phyloP scores from a whole-genome alignment of 1,139 yeast genomes.

The Protomyces arabidopsidicola region DNA sequence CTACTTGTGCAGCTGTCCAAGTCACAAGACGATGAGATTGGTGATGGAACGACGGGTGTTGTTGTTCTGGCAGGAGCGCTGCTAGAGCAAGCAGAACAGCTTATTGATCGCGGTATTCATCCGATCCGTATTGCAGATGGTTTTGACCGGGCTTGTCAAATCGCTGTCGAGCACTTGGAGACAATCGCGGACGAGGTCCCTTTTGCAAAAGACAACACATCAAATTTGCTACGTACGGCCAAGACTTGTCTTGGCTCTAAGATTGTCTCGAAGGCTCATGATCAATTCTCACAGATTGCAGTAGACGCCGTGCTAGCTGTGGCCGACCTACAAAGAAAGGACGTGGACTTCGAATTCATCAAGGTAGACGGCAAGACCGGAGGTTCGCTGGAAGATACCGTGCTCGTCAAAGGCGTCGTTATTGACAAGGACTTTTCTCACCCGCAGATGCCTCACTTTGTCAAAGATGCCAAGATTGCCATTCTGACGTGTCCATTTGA shows the following conservation, averaged over 20 bases:
- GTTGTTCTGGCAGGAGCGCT: slow-evolving; percentile 94
- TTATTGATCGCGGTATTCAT: slow-evolving; percentile 94
- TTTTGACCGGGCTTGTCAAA: slow-evolving; percentile 91
- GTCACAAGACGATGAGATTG: slow-evolving; percentile 97
- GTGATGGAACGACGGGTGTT: slow-evolving; percentile 99
- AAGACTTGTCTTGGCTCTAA: slow-evolving; percentile 92
- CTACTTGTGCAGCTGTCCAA: slow-evolving; percentile 86
- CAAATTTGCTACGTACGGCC: slow-evolving; percentile 72
- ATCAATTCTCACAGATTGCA: slow-evolving; percentile 92
- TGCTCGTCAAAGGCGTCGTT: slow-evolving; percentile 81
- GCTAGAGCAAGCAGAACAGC: slow-evolving; percentile 87
- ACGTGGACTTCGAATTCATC: slow-evolving; percentile 93
- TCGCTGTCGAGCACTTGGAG: slow-evolving; percentile 77
- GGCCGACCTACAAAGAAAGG: slow-evolving; percentile 85
- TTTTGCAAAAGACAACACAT: slow-evolving; percentile 39
- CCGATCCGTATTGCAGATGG: slow-evolving; percentile 97
- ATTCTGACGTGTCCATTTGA: slow-evolving; percentile 97
- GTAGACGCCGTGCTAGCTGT: slow-evolving; percentile 93
- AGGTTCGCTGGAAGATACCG: slow-evolving; percentile 82
- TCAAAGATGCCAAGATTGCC: slow-evolving; percentile 81
- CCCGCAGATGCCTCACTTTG: slow-evolving; percentile 90
- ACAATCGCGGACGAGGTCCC: slow-evolving; percentile 60
- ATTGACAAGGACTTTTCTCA: slow-evolving; percentile 96
- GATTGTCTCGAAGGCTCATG: slow-evolving; percentile 89
- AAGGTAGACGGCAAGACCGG: slow-evolving; percentile 95